A percentile compares a stretch with the other conserved stretches of the same genome.
Evolutionary conservation across 2,329 filamentous ascomycete species (phyloP).

Genomic region (Epichloe typhina): DNA sequence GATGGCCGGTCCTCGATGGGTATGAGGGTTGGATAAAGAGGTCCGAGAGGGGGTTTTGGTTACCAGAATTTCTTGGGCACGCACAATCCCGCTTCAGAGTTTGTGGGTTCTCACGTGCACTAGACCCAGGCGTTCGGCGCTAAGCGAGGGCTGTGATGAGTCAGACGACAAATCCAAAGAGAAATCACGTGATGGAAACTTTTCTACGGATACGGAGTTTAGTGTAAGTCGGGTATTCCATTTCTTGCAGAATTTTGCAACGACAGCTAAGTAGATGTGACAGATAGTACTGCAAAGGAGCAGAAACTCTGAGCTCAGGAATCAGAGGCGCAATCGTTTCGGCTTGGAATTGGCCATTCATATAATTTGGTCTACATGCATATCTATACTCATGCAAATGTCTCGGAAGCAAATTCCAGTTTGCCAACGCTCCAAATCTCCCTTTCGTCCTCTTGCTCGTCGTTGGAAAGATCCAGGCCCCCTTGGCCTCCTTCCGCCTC

Average conservation of each 20-base stretch:
- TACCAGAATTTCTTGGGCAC: slow-evolving; percentile 27
- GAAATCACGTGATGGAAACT: slow-evolving; percentile 9
- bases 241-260: background rate
- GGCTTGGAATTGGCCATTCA: background rate
- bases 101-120: slow-evolving; percentile 30
- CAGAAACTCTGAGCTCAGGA: background rate
- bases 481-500: slow-evolving; percentile 86
- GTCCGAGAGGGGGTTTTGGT: slow-evolving; percentile 26
- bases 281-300: background rate
- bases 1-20: slow-evolving; percentile 29
- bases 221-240: background rate
- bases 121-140: slow-evolving; percentile 15
- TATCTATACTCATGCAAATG: slow-evolving; percentile 25
- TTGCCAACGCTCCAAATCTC: slow-evolving; percentile 94
- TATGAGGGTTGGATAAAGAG: slow-evolving; percentile 19
- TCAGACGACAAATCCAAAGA: slow-evolving; percentile 9
- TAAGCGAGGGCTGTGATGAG: slow-evolving; percentile 29
- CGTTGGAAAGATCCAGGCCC: slow-evolving; percentile 72
- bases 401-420: slow-evolving; percentile 61
- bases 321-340: background rate
- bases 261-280: too few relatives aligned
- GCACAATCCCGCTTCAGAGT: slow-evolving; percentile 22
- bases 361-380: background rate
- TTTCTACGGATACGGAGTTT: background rate
- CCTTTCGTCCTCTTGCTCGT: slow-evolving; percentile 86